Evolutionary conservation across 2,329 filamentous ascomycete species (phyloP), one percentile per base, ranked within the genome.

Genomic region (Pseudocercospora fuligena): DNA sequence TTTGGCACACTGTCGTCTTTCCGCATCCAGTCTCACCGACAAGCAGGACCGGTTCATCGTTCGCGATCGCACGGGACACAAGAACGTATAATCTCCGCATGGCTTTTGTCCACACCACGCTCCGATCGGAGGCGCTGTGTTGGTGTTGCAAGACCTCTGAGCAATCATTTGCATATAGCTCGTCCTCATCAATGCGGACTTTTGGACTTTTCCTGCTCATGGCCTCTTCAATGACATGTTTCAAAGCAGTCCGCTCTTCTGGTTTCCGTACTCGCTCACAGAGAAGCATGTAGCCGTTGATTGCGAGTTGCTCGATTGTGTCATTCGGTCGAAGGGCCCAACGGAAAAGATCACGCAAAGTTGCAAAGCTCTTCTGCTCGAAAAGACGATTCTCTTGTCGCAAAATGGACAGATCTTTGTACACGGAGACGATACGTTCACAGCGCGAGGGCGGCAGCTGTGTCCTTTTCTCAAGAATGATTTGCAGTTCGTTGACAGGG

Each of bases 21-120:
- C 96, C 95, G 75, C 94, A 98, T 5, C 95, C 95, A 19, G 95
- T 99, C 78, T 99, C 96, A 68, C 95, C 95, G 12, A 99, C 93
- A 5, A 99, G 85, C 21, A 99, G 84, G 2, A 99, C 92, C 0
- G 95, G 95, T 78, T 99, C 95, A 68, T 96, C 93, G 76, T 97
- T 95, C 27, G 87, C 87, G 66, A 99, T 83, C 0, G 95, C 95
- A 73, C 92, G 87, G 5, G 90, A 89, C n/a, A 99, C 93, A 12
- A 99, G 84, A 6, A 96, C 88, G 75, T 94, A 98, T 0, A 99
- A 84, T 60, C 95, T 87, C 16, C 93, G 89, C 94, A 99, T 99
- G 0, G 94, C 93, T 70, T 89, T 88, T 0, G 95, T 99, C 95
- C 95, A 99, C 1, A 99, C 92, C 56, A 99, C 89, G 0, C 86